Evolutionary conservation across 1,284 basidiomycete genomes (phyloP).

Genomic region (Apiotrichum montevideense): DNA sequence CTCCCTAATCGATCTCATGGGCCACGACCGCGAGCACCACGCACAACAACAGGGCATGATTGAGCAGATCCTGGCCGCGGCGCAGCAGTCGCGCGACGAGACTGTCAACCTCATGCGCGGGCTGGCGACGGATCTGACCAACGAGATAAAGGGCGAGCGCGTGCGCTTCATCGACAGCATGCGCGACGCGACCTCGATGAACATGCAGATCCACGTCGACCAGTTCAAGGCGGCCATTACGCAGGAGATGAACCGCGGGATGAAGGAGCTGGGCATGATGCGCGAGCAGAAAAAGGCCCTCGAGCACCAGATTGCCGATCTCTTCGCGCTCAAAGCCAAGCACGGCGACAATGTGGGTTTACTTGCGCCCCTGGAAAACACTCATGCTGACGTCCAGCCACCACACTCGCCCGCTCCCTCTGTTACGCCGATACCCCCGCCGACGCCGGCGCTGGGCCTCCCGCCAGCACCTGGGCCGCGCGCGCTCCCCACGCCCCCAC

Average conservation of each 20-base stretch:
- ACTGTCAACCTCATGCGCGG: conserved; percentile 62
- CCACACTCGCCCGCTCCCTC: not conserved
- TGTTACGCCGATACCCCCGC: conserved; percentile 22
- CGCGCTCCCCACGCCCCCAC: too few species aligned
- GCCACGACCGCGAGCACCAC: conserved; percentile 32
- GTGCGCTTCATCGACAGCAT: conserved; percentile 81
- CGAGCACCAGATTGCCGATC: conserved; percentile 53
- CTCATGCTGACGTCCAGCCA: not conserved
- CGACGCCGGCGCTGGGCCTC: not conserved
- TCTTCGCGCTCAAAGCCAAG: conserved; percentile 45
- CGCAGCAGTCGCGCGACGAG: conserved; percentile 61
- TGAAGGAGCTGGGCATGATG: conserved; percentile 67
- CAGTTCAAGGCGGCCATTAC: conserved; percentile 48
- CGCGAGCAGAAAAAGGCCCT: conserved; percentile 65
- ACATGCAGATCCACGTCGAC: conserved; percentile 75
- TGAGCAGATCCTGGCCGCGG: conserved; percentile 51
- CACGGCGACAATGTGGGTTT: not conserved
- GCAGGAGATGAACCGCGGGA: conserved; percentile 52
- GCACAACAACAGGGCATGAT: conserved; percentile 47
- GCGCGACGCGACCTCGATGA: conserved; percentile 79
- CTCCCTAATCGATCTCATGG: conserved; percentile 37
- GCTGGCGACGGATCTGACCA: conserved; percentile 66
- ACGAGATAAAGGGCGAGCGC: conserved; percentile 74
- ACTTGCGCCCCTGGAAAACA: too few species aligned
- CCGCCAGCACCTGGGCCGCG: too few species aligned